Evolutionary conservation across 148 eudicot genomes (phyloP), one percentile per base, ranked within the genome.

Genomic region (Simmondsia chinensis): DNA sequence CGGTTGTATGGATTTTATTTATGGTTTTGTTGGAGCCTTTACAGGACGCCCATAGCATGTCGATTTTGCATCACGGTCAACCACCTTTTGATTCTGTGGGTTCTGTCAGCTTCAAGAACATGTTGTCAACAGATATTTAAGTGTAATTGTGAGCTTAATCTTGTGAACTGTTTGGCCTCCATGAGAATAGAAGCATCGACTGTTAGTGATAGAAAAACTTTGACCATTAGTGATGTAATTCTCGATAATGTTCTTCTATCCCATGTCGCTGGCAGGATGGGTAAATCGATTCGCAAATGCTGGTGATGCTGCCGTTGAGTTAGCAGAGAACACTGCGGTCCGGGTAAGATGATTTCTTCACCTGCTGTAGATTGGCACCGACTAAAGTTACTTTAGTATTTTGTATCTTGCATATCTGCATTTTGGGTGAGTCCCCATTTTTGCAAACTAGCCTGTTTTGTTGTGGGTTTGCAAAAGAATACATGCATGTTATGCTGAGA

Each of bases 251-350:
- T 30, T 26, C 38, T 35, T 17, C 5, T 13, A 39, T 15, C 26
- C 22, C 20, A 23, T 33, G 20, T 27, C 20, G 43, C 20, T 43
- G 59, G 55, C 87, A 89, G 97, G 93, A 41, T 89, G 97, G 97
- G 95, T 89, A 30, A 89, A 89, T 63, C 73, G 97, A 59, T 82
- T 89, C 67, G 97, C 97, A 7, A 53, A 89, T 68, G 97, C 87
- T 29, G 97, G 97, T 39, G 97, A 89, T 57, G 64, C 95, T 35
- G 95, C 97, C n/a, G 85, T 60, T 2, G 97, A 89, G 48, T 78
- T 89, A 63, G 95, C 93, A 12, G 97, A 77, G 58, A 84, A 54
- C 70, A 81, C 97, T 15, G 97, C 97, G 30, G 57, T 61, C 42
- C 64, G 74, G 67, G 97, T 84, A 61, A 77, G 94, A 61, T 46